Conservation (phyloP, 192 early-diverging fungal genomes). For the Coemansia sp. region DNA sequence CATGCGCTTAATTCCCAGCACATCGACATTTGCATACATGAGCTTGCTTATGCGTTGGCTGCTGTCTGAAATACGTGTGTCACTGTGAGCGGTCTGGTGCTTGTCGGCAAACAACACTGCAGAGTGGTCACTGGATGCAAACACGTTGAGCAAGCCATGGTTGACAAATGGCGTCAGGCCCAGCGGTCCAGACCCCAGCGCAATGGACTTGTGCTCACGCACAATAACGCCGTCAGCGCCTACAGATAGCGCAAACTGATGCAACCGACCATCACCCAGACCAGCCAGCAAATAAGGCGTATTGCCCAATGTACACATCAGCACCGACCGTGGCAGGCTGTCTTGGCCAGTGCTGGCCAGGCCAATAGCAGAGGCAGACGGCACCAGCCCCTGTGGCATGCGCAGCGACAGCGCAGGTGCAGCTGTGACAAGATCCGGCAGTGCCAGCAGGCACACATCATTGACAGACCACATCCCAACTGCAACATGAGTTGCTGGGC, state of each 20-base stretch:
- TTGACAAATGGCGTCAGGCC: constrained; percentile 57
- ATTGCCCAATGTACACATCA: constrained; percentile 63
- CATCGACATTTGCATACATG: constrained; percentile 81
- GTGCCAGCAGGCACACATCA: constrained; percentile 59
- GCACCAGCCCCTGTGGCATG: constrained; percentile 11
- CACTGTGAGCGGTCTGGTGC: not conserved
- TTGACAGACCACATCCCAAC: constrained; percentile 77
- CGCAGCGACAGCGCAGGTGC: constrained; percentile 46
- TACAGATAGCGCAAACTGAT: constrained; percentile 56
- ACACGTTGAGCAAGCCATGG: constrained; percentile 58
- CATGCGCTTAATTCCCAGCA: constrained; percentile 62
- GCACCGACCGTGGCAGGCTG: constrained; percentile 70
- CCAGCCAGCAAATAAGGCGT: constrained; percentile 74
- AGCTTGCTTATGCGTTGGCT: constrained; percentile 59
- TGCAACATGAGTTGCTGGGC: constrained; percentile 54
- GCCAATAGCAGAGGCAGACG: not conserved
- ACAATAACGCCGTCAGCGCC: constrained; percentile 11
- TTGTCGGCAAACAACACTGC: constrained; percentile 68
- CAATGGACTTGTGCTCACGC: constrained; percentile 60
- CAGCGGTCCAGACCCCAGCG: constrained; percentile 77
- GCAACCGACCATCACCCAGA: constrained; percentile 82
- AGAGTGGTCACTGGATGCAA: constrained; percentile 79
- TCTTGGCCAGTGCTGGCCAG: constrained; percentile 17
- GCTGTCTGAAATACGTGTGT: not conserved
- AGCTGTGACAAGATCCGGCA: constrained; percentile 61